Evolutionary conservation across 805 yeast species (phyloP), one percentile per base, ranked within the genome.

Genomic region (Kodamaea hsintzibuensis): DNA sequence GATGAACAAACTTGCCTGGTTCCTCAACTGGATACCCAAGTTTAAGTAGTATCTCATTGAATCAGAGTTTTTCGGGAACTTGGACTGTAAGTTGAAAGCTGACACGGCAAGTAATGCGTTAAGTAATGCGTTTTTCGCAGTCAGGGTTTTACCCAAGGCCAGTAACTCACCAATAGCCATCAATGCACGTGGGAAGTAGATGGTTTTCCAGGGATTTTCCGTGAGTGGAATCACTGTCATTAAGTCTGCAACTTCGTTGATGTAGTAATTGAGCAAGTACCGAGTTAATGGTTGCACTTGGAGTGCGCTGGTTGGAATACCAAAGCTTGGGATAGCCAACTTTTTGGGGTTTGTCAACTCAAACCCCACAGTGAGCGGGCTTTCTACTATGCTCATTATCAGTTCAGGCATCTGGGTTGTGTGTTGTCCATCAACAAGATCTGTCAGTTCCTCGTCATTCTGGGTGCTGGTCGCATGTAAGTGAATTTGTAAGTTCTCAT

Each of bases 171-270:
- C 96, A 22, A 91, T 75, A 0, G 96, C 96, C 75, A 82, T 77
- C 33, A 88, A 69, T 0, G 96, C 96, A 49, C 95, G 70, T 0
- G 96, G 96, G 56, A 90, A 84, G 68, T 89, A 90, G n/a, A 89
- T 83, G 2, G 87, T 84, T 61, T 86, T 87, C 96, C 96, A 91
- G 0, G 96, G 96, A 64, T 89, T 91, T 57, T 86, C 88, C 0
- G 88, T 82, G 49, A 84, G 76, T 0, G 85, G 82, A 18, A 86
- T 81, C 2, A 86, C 91, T 0, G 90, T 82, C 91, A 87, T 85
- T 51, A 83, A 69, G 65, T 89, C 95, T 0, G 93, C 93, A 1
- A 91, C 95, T 58, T 85, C 83, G 14, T 86, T 82, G 14, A 82
- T 78, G 66, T 89, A 91, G 63, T 91, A 84, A 56, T 85, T 84